A percentile compares a stretch with the other conserved stretches of the same genome.
Evolutionary conservation across 192 early-diverging fungal species (phyloP).

Genomic region (Coemansia brasiliensis): DNA sequence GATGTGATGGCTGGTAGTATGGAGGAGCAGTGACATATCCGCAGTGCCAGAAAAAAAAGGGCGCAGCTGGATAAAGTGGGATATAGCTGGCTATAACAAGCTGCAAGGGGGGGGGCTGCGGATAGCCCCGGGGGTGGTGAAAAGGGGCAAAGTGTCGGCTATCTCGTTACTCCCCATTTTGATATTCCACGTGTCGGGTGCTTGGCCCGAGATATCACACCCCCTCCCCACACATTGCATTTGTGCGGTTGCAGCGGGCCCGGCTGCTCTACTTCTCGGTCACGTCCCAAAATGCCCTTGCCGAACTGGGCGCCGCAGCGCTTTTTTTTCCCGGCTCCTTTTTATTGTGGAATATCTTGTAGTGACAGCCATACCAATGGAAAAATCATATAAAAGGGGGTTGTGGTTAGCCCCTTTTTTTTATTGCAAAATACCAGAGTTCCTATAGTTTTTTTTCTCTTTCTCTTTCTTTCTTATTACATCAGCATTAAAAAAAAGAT

Average conservation of each 20-base stretch:
- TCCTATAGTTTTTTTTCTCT: neutral
- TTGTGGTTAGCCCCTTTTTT: neutral
- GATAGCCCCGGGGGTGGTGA: neutral
- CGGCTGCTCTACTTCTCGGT: slow-evolving; percentile 15
- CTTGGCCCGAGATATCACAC: slow-evolving; percentile 7
- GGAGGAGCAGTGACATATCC: too few relatives aligned
- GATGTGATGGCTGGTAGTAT: too few relatives aligned
- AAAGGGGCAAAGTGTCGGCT: neutral
- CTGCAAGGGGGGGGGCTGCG: slow-evolving; percentile 2
- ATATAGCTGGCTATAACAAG: too few relatives aligned
- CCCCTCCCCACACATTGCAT: slow-evolving; percentile 6
- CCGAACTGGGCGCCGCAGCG: slow-evolving; percentile 2
- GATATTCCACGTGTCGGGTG: slow-evolving; percentile 13
- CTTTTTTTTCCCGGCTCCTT: neutral
- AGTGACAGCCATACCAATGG: too few relatives aligned
- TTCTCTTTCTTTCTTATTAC: slow-evolving; percentile 9
- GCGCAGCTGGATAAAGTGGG: too few relatives aligned
- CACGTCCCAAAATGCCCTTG: slow-evolving; percentile 1
- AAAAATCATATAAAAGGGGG: too few relatives aligned
- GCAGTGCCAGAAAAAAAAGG: too few relatives aligned
- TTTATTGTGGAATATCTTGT: too few relatives aligned
- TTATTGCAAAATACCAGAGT: neutral
- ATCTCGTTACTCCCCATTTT: neutral
- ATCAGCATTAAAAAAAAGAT: too few relatives aligned
- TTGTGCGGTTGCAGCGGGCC: neutral